Evolutionary conservation across 129 eudicot species (phyloP), one percentile per base, ranked within the genome.

Genomic region (Flaveria trinervia): DNA sequence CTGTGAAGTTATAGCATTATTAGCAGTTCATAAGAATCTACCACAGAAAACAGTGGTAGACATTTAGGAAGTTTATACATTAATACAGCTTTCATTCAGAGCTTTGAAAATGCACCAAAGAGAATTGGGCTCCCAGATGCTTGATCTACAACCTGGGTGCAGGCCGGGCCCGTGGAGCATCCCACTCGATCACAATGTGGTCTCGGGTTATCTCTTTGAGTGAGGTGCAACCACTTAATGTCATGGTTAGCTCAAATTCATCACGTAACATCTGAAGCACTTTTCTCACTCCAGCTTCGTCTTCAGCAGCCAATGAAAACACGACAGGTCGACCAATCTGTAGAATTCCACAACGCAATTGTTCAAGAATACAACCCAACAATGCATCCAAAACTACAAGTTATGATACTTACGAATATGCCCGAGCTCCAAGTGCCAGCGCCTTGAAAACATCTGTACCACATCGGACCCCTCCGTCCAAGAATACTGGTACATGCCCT

Each of bases 381-480:
- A 16, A 43, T 23, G 57, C 70, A 60, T 14, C 44, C 9, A n/a
- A 41, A 15, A 22, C 15, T 72, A 51, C 20, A 23, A 22, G 36
- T 0, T 73, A 17, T 11, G 33, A 46, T 45, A 83, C 93, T 89
- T 92, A 88, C 97, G 81, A 92, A 89, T 18, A 89, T 85, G 69
- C 92, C 92, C 7, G 92, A 43, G 97, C 96, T 77, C 97, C 97
- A 28, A 89, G 93, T 20, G 93, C 97, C 62, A 89, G 76, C 1
- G 96, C 96, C 83, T 88, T 92, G 86, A 92, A 92, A 71, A 92
- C 96, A 77, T 90, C 94, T 10, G 96, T 90, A 57, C 98, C 96
- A 62, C 92, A 92, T 2, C 92, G 84, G 56, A 92, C 89, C 14
- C 98, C 98, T 49, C 98, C 96, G 41, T 92, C 96, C 81, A 92